Percentiles rank a stretch among this genome's conserved stretches.
Evolutionary conservation across 2,329 filamentous ascomycete species (phyloP).

Genomic region (Polytolypa hystricis): DNA sequence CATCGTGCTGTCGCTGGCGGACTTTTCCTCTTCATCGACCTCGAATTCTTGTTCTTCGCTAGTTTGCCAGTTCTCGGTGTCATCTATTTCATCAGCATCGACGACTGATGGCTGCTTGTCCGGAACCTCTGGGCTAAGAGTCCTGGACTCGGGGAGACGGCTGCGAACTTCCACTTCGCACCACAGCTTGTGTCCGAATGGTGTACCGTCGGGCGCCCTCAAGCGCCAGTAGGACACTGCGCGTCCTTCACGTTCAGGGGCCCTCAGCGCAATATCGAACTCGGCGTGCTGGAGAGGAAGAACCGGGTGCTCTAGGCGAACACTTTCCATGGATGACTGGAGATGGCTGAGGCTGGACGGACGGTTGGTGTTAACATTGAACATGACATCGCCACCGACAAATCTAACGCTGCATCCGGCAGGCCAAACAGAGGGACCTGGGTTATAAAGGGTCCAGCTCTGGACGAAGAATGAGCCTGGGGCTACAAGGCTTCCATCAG

Average conservation of each 20-base stretch:
- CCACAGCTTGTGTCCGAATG: slow-evolving; percentile 91
- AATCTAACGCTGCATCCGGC: slow-evolving; percentile 82
- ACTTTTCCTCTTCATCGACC: slow-evolving; percentile 26
- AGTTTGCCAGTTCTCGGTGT: slow-evolving; percentile 11
- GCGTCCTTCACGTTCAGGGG: slow-evolving; percentile 63
- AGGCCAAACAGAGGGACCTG: slow-evolving; percentile 70
- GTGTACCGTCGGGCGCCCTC: slow-evolving; percentile 64
- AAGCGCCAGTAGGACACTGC: slow-evolving; percentile 95
- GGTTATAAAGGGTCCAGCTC: slow-evolving; percentile 84
- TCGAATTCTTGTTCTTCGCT: slow-evolving; percentile 25
- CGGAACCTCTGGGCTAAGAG: neutral
- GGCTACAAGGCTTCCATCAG: slow-evolving; percentile 63
- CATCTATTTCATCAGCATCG: slow-evolving; percentile 14
- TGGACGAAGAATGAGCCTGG: slow-evolving; percentile 71
- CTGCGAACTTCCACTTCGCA: slow-evolving; percentile 66
- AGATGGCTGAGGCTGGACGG: slow-evolving; percentile 70
- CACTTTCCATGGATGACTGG: slow-evolving; percentile 70
- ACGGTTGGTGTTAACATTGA: slow-evolving; percentile 69
- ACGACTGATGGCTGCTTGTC: slow-evolving; percentile 10
- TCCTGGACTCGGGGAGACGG: neutral
- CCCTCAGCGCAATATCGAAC: slow-evolving; percentile 78
- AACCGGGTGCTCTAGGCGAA: slow-evolving; percentile 57
- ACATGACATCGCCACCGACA: slow-evolving; percentile 93
- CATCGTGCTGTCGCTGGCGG: slow-evolving; percentile 56
- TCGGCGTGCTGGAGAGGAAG: slow-evolving; percentile 61